Percentiles rank a stretch among this genome's conserved stretches.
Evolutionary conservation across 75 land plant species (phyloP).

Genomic region (Cryptomeria japonica): DNA sequence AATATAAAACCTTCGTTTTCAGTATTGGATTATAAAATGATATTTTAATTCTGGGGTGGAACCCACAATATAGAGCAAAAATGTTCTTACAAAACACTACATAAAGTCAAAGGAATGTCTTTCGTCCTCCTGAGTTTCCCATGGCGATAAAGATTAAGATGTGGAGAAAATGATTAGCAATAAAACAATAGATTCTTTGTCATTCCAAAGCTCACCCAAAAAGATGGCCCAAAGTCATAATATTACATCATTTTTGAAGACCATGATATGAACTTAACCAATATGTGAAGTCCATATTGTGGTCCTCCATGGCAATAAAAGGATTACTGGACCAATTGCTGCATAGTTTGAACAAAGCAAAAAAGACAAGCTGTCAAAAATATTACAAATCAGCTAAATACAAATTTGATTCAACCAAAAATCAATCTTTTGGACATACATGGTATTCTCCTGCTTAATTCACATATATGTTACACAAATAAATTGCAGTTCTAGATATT

Average conservation of each 20-base stretch:
- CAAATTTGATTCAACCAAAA: not conserved
- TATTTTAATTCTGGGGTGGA: not conserved
- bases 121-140: not conserved
- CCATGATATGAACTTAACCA: not conserved
- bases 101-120: not conserved
- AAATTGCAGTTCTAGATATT: not conserved
- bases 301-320: not conserved
- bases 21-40: not conserved
- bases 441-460: not conserved
- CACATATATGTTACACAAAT: conserved; percentile 1
- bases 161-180: not conserved
- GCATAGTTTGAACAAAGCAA: not conserved
- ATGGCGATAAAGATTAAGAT: not conserved
- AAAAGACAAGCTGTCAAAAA: not conserved
- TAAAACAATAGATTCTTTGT: not conserved
- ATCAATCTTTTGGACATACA: not conserved
- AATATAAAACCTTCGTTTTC: not conserved
- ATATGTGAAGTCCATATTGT: not conserved
- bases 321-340: not conserved
- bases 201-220: not conserved
- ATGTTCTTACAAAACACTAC: not conserved
- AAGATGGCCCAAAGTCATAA: not conserved
- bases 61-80: not conserved
- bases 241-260: not conserved
- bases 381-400: not conserved